These are phyloP conservation scores for Asclepias syriaca DNA, from an alignment of 257 asterid species.

Conservation along the genomic window DNA sequence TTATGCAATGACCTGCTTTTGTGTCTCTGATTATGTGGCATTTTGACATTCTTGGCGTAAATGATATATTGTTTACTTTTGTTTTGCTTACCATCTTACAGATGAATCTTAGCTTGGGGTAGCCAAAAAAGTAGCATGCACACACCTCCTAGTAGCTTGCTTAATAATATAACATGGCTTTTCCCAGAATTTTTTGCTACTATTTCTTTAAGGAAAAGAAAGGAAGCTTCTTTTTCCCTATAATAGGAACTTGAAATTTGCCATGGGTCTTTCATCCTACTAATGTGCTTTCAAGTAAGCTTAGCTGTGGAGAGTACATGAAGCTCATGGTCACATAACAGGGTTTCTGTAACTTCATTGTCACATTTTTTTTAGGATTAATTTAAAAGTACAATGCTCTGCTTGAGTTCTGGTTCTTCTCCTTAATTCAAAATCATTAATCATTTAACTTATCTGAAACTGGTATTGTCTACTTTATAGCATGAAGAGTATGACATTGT, in stretches of 20 bases:
- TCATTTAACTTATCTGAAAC: neutral
- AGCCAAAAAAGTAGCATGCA: neutral
- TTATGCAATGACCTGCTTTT: neutral
- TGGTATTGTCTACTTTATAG: neutral
- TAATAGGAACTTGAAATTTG: neutral
- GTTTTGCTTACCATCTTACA: neutral
- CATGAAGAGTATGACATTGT: conserved; percentile 9
- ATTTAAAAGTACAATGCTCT: neutral
- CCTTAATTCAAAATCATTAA: neutral
- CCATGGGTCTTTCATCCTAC: neutral
- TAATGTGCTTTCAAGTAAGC: neutral
- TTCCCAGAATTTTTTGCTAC: neutral
- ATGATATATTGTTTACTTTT: too few species aligned
- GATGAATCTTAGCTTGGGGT: neutral
- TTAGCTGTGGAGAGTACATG: neutral
- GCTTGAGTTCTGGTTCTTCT: neutral
- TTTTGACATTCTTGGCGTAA: neutral
- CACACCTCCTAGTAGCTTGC: neutral
- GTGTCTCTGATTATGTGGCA: neutral
- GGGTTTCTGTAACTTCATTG: neutral
- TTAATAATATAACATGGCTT: neutral
- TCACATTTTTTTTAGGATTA: neutral
- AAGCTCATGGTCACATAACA: neutral
- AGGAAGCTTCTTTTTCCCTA: neutral
- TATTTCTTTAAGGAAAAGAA: neutral